phyloP scores from a whole-genome alignment of 306 rosid genomes.

The Pyrus bretschneideri region DNA sequence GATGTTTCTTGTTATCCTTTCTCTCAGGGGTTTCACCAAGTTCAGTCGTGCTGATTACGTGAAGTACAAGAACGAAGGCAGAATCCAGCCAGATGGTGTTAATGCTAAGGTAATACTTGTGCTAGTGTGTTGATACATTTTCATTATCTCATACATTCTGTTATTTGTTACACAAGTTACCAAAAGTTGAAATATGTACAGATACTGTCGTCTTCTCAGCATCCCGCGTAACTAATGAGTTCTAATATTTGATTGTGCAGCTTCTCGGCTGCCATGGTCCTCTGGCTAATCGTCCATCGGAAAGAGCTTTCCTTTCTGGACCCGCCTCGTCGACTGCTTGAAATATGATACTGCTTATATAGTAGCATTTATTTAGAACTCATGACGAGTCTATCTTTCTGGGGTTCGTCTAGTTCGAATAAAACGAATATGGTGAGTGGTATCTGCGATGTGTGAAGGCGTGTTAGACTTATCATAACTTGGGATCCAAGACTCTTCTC shows the following conservation, averaged over 20 bases:
- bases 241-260: slow-evolving; percentile 29
- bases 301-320: slow-evolving; percentile 37
- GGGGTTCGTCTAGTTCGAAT: background rate
- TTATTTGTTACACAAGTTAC: background rate
- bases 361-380: background rate
- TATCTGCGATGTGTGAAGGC: background rate
- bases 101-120: slow-evolving; percentile 61
- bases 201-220: background rate
- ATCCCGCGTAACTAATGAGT: background rate
- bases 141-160: background rate
- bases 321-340: slow-evolving; percentile 2
- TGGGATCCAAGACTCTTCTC: background rate
- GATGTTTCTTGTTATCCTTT: background rate
- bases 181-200: background rate
- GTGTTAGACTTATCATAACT: background rate
- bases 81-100: slow-evolving; percentile 57
- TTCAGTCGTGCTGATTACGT: slow-evolving; percentile 52
- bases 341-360: background rate
- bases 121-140: background rate
- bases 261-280: slow-evolving; percentile 81
- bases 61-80: slow-evolving; percentile 47
- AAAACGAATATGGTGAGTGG: background rate
- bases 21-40: slow-evolving; percentile 71
- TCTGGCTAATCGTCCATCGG: slow-evolving; percentile 49
- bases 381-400: background rate